phyloP scores from a whole-genome alignment of 306 rosid genomes.

The Lathyrus oleraceus region DNA sequence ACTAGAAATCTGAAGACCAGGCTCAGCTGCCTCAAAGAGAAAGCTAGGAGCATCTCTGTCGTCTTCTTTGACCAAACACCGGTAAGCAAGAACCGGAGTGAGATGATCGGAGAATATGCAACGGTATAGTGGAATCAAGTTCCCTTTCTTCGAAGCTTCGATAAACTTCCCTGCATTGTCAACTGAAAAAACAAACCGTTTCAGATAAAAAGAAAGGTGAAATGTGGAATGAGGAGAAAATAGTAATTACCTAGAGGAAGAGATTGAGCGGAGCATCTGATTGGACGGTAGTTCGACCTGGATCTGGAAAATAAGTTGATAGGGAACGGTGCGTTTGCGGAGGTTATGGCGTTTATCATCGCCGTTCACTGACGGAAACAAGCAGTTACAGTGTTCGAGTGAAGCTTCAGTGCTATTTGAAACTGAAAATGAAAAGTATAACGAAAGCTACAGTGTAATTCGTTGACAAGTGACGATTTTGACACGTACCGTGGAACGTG shows the following conservation, averaged over 20 bases:
- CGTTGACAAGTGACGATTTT: neutral
- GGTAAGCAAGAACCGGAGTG: slow-evolving; percentile 93
- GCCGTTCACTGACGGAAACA: neutral
- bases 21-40: slow-evolving; percentile 86
- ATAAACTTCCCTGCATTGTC: slow-evolving; percentile 62
- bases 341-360: slow-evolving; percentile 14
- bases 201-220: neutral
- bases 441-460: neutral
- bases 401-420: neutral
- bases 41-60: slow-evolving; percentile 97
- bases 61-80: slow-evolving; percentile 94
- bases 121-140: slow-evolving; percentile 72
- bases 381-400: neutral
- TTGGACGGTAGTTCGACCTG: slow-evolving; percentile 26
- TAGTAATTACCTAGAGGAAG: slow-evolving; percentile 45
- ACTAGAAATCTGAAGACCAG: slow-evolving; percentile 66
- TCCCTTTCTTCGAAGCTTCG: slow-evolving; percentile 82
- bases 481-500: neutral
- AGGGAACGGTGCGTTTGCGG: neutral
- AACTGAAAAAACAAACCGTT: slow-evolving; percentile 44
- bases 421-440: neutral
- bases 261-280: slow-evolving; percentile 51
- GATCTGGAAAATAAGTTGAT: slow-evolving; percentile 35
- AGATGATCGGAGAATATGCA: slow-evolving; percentile 91
- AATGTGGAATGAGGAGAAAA: neutral